A percentile compares a stretch with the other conserved stretches of the same genome.
Evolutionary conservation across 352 stramenopile species (phyloP).

Genomic region (Globisporangium barbulae): DNA sequence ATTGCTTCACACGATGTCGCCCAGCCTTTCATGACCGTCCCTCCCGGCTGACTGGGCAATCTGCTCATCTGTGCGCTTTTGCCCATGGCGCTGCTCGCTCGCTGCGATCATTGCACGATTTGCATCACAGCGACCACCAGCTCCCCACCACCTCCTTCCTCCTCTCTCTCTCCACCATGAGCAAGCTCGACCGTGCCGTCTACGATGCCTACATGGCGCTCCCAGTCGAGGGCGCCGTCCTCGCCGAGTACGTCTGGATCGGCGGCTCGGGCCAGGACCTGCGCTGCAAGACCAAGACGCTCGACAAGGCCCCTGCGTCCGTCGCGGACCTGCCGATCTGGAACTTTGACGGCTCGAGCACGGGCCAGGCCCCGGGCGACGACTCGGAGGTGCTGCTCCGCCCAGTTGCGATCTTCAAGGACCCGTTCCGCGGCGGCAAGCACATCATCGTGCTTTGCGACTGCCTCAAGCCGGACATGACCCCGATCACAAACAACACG

Average conservation of each 20-base stretch:
- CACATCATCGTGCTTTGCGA: constrained; percentile 98
- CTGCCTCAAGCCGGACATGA: constrained; percentile 94
- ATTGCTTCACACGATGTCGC: background rate
- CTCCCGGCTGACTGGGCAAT: background rate
- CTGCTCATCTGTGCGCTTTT: background rate
- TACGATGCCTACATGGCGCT: constrained; percentile 82
- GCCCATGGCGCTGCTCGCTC: background rate
- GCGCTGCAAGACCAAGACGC: constrained; percentile 94
- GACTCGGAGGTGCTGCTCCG: constrained; percentile 96
- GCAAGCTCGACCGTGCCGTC: constrained; percentile 76
- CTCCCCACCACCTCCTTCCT: background rate
- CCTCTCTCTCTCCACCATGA: constrained; percentile 37
- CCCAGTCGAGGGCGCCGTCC: constrained; percentile 42
- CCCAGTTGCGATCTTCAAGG: constrained; percentile 92
- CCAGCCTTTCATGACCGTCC: background rate
- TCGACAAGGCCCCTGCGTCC: constrained; percentile 63
- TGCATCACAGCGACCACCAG: constrained; percentile 5
- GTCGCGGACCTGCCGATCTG: constrained; percentile 91
- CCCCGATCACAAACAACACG: constrained; percentile 91
- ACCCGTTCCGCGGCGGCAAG: constrained; percentile 94
- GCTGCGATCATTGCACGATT: constrained; percentile 7
- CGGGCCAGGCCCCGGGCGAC: constrained; percentile 94
- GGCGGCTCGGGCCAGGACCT: constrained; percentile 90
- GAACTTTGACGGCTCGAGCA: constrained; percentile 98
- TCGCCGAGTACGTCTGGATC: constrained; percentile 96